Evolutionary conservation across 2,329 filamentous ascomycete genomes (phyloP).

Genomic region (Colletotrichum godetiae): DNA sequence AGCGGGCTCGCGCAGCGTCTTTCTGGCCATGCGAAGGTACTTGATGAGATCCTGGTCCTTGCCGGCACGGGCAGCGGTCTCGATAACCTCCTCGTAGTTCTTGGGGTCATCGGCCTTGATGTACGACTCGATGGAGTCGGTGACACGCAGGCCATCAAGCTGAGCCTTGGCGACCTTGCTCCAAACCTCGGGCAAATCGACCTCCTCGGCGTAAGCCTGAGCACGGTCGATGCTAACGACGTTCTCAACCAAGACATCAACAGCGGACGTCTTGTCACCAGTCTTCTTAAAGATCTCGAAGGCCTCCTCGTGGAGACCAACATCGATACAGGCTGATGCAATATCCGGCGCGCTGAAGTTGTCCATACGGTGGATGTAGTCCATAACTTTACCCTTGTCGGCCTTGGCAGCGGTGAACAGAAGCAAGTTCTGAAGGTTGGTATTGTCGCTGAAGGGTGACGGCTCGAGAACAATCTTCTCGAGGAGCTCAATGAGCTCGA

Average conservation of each 20-base stretch:
- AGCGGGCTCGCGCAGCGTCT: constrained; percentile 91
- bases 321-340: constrained; percentile 90
- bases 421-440: constrained; percentile 94
- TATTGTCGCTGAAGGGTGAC: constrained; percentile 98
- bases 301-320: constrained; percentile 94
- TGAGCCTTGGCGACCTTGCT: constrained; percentile 98
- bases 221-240: constrained; percentile 98
- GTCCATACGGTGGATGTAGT: constrained; percentile 93
- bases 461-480: constrained; percentile 99
- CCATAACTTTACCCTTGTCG: constrained; percentile 93
- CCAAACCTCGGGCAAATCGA: constrained; percentile 96
- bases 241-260: constrained; percentile 93
- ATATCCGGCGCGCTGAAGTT: constrained; percentile 94
- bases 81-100: constrained; percentile 96
- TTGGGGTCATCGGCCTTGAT: constrained; percentile 93
- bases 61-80: constrained; percentile 92
- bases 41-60: constrained; percentile 99
- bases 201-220: constrained; percentile 93
- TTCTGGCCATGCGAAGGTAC: constrained; percentile 95
- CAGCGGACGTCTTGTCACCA: constrained; percentile 85
- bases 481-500: constrained; percentile 94
- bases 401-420: constrained; percentile 97
- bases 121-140: constrained; percentile 95
- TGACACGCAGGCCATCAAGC: constrained; percentile 91
- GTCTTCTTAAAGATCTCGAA: constrained; percentile 99